These are phyloP conservation scores for Elsinoe ampelina DNA, from an alignment of 2,329 filamentous ascomycete species.

Conservation along the genomic window DNA sequence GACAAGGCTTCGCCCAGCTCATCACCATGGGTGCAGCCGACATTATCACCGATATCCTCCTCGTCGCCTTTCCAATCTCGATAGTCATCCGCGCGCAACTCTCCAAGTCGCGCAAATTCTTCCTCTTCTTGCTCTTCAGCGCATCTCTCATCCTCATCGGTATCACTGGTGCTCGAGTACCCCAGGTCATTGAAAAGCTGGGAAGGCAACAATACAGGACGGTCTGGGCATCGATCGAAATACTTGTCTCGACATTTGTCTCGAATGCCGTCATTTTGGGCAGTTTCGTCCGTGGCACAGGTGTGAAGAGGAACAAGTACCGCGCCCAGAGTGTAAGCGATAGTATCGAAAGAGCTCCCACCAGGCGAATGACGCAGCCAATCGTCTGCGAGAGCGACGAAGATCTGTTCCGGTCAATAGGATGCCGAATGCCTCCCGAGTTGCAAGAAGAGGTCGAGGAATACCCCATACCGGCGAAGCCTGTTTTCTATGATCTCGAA, in stretches of 20 bases:
- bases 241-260: constrained; percentile 76
- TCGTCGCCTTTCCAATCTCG: constrained; percentile 81
- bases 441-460: constrained; percentile 29
- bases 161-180: constrained; percentile 74
- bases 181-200: constrained; percentile 58
- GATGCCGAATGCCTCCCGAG: constrained; percentile 54
- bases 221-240: constrained; percentile 79
- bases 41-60: constrained; percentile 76
- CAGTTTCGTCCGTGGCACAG: constrained; percentile 83
- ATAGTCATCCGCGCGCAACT: constrained; percentile 76
- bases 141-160: constrained; percentile 71
- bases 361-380: constrained; percentile 48
- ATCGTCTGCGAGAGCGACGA: constrained; percentile 75
- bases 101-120: constrained; percentile 65
- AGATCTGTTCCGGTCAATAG: constrained; percentile 72
- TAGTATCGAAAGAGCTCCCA: constrained; percentile 46
- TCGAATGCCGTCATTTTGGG: constrained; percentile 86
- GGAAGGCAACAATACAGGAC: constrained; percentile 82
- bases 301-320: constrained; percentile 82
- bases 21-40: constrained; percentile 85
- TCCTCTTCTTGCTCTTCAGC: constrained; percentile 72
- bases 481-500: constrained; percentile 14
- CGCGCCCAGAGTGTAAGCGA: constrained; percentile 47
- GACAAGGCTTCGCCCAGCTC: constrained; percentile 77
- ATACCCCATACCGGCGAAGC: constrained; percentile 16